A percentile compares a stretch with the other conserved stretches of the same genome.
Conservation (phyloP, 352 stramenopile genomes). For the Phytophthora chlamydospora region DNA sequence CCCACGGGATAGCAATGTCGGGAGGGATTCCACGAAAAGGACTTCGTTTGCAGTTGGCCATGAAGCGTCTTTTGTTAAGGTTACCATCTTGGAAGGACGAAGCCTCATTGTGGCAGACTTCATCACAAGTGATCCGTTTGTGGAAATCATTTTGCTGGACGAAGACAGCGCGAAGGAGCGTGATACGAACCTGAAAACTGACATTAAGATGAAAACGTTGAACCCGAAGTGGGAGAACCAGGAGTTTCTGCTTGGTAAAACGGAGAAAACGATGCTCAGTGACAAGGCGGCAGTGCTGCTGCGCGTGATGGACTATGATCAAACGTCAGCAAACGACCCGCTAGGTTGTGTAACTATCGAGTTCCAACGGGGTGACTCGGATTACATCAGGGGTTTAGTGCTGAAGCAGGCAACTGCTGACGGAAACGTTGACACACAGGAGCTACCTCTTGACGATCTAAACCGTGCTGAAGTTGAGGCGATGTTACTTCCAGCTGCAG, state of each 20-base stretch:
- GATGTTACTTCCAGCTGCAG: constrained; percentile 50
- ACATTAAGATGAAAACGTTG: constrained; percentile 67
- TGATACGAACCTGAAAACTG: constrained; percentile 65
- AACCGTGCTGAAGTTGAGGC: constrained; percentile 54
- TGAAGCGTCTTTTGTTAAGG: constrained; percentile 65
- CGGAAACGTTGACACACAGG: constrained; percentile 29
- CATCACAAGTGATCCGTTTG: constrained; percentile 63
- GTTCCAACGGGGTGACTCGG: constrained; percentile 56
- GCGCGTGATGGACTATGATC: constrained; percentile 67
- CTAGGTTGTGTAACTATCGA: constrained; percentile 64
- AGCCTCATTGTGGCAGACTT: constrained; percentile 59
- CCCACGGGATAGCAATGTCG: neutral
- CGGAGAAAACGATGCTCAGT: constrained; percentile 50
- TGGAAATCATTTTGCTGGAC: constrained; percentile 59
- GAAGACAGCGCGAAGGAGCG: constrained; percentile 57
- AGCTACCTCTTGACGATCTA: constrained; percentile 49
- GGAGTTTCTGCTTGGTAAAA: constrained; percentile 66
- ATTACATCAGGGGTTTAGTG: constrained; percentile 53
- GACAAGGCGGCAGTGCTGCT: constrained; percentile 68
- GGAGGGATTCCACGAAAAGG: constrained; percentile 17
- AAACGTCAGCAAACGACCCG: constrained; percentile 51
- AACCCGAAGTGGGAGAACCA: constrained; percentile 79
- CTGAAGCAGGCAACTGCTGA: constrained; percentile 52
- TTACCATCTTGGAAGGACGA: constrained; percentile 60
- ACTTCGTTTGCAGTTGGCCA: constrained; percentile 20